A percentile compares a stretch with the other conserved stretches of the same genome.
These are phyloP conservation scores for Cucurbita pepo DNA, from an alignment of 306 rosid genomes.

Conservation along the genomic window DNA sequence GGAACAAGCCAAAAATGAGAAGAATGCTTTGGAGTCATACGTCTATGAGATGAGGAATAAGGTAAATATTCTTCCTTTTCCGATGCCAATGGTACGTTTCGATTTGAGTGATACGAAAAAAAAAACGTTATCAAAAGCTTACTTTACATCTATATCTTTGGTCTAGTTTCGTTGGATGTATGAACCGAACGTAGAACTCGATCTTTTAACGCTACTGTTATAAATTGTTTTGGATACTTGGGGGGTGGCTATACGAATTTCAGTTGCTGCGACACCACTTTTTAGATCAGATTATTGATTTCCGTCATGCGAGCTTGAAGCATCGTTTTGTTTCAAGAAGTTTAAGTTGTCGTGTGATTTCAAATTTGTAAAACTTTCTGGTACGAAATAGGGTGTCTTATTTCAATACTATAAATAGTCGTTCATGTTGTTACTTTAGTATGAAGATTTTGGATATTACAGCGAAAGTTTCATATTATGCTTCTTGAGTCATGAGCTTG, in stretches of 20 bases:
- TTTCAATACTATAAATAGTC: too few relatives aligned
- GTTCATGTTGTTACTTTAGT: too few relatives aligned
- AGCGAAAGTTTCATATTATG: too few relatives aligned
- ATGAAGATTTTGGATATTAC: too few relatives aligned
- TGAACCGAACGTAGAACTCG: not conserved
- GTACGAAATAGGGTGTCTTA: too few relatives aligned
- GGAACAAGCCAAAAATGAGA: constrained; percentile 80
- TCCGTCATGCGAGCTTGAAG: not conserved
- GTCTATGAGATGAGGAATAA: constrained; percentile 90
- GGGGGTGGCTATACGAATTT: not conserved
- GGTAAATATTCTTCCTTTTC: constrained; percentile 29
- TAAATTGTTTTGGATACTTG: not conserved
- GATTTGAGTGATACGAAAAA: not conserved
- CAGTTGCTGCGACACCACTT: not conserved
- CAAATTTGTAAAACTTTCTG: not conserved
- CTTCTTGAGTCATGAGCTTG: too few relatives aligned
- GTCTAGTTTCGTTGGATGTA: not conserved
- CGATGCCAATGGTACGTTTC: not conserved
- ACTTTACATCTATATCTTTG: not conserved
- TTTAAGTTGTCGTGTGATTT: not conserved
- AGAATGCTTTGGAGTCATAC: constrained; percentile 81
- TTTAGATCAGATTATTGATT: not conserved
- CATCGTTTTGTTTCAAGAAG: not conserved
- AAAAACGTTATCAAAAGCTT: not conserved
- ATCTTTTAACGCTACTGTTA: not conserved